phyloP scores from a whole-genome alignment of 768 basidiomycete genomes.

The Podaxis rugospora region DNA sequence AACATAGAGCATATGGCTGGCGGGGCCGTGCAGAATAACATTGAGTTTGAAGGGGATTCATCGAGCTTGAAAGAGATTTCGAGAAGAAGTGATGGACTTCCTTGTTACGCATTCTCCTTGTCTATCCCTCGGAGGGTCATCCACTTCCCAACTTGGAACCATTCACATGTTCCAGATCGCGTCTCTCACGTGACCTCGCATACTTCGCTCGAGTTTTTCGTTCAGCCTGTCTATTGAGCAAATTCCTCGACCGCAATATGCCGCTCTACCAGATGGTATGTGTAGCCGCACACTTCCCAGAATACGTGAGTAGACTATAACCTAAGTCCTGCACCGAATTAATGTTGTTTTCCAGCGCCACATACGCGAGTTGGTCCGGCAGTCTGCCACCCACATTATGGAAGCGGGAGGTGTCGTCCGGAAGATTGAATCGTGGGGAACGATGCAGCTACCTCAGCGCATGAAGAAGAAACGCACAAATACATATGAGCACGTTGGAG shows the following conservation, averaged over 20 bases:
- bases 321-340: not conserved
- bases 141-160: not conserved
- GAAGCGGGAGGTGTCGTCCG: conserved; percentile 78
- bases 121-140: not conserved
- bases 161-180: not conserved
- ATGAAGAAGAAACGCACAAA: conserved; percentile 59
- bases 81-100: not conserved
- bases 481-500: conserved; percentile 52
- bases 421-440: conserved; percentile 72
- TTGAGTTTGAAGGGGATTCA: not conserved
- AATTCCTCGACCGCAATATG: conserved; percentile 41
- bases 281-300: conserved; percentile 68
- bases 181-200: conserved; percentile 3
- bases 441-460: conserved; percentile 63
- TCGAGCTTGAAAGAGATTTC: not conserved
- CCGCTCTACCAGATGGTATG: conserved; percentile 87
- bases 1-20: not conserved
- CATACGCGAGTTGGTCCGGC: conserved; percentile 70
- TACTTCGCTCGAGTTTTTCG: not conserved
- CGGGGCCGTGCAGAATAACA: conserved; percentile 1
- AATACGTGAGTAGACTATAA: conserved; percentile 56
- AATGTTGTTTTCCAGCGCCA: conserved; percentile 45
- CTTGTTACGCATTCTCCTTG: not conserved
- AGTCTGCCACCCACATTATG: conserved; percentile 69
- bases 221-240: not conserved